Evolutionary conservation across 768 basidiomycete genomes (phyloP), one percentile per base, ranked within the genome.

Genomic region (Phlebiopsis gigantea): DNA sequence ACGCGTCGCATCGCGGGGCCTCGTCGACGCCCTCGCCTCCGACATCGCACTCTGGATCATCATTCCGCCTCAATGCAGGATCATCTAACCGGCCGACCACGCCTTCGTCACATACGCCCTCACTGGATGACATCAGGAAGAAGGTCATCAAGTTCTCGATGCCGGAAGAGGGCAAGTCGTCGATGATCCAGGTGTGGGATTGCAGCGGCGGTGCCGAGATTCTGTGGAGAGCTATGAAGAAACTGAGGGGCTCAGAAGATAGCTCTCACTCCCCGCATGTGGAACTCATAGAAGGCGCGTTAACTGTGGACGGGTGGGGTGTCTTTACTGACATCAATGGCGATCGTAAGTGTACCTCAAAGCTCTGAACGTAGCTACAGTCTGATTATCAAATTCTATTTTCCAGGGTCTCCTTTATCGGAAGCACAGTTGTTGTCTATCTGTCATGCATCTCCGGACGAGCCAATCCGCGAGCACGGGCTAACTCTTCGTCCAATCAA

Each of bases 221-320:
- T 2, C 78, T 98, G 50, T 89, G 92, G 62, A 85, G 88, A 62
- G 94, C 90, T 1, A 74, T 99, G 60, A 90, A 84, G 68, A 99
- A 99, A 71, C 90, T 96, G 62, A 84, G 84, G 45, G 74, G 71
- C 52, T 73, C 70, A 4, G 46, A 58, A 42, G 65, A 66, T 28
- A 73, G 74, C 47, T 52, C 50, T 17, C 44, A 46, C 47, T 64
- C 75, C 49, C 82, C 81, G 58, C 76, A 80, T 39, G 78, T 81
- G n/a, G 83, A 84, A 57, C 84, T 79, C 0, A 85, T 85, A 30
- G 87, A 90, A 28, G 87, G 86, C 0, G 86, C 85, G 0, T 74
- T 96, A 14, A 82, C 80, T 53, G 85, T 97, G 1, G 92, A 94
- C 62, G 93, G 93, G 1, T 97, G 93, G 92, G 89, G 84, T 26